These are phyloP conservation scores for Phycomyces blakesleeanus DNA, from an alignment of 192 early-diverging fungal genomes.

Conservation along the genomic window DNA sequence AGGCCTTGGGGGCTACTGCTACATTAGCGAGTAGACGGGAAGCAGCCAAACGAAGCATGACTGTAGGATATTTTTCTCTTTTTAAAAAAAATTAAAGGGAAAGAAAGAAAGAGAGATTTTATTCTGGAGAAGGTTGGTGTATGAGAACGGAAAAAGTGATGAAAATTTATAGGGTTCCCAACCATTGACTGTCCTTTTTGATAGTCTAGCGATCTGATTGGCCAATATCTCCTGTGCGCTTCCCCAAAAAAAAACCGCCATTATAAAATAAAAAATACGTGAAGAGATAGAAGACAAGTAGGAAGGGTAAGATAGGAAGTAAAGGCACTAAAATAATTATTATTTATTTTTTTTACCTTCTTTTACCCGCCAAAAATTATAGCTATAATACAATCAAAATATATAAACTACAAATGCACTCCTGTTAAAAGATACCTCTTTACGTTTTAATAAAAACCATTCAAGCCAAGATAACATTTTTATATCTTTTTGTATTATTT, in stretches of 20 bases:
- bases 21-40: slow-evolving; percentile 32
- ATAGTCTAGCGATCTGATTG: background rate
- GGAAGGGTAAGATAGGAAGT: too few relatives aligned
- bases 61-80: background rate
- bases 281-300: background rate
- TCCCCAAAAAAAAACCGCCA: background rate
- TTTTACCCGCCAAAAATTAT: too few relatives aligned
- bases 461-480: too few relatives aligned
- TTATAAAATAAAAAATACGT: slow-evolving; percentile 9
- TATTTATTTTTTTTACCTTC: background rate
- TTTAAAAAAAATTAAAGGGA: slow-evolving; percentile 11
- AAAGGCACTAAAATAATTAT: too few relatives aligned
- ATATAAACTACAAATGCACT: too few relatives aligned
- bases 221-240: background rate
- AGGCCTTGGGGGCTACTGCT: slow-evolving; percentile 15
- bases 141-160: background rate
- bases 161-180: slow-evolving; percentile 4
- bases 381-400: too few relatives aligned
- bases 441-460: too few relatives aligned
- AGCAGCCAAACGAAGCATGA: slow-evolving; percentile 33
- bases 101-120: slow-evolving; percentile 1
- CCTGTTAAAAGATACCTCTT: too few relatives aligned
- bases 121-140: too few relatives aligned
- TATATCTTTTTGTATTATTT: too few relatives aligned
- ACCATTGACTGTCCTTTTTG: slow-evolving; percentile 8